Evolutionary conservation across 306 rosid genomes (phyloP).

Genomic region (Pueraria montana): DNA sequence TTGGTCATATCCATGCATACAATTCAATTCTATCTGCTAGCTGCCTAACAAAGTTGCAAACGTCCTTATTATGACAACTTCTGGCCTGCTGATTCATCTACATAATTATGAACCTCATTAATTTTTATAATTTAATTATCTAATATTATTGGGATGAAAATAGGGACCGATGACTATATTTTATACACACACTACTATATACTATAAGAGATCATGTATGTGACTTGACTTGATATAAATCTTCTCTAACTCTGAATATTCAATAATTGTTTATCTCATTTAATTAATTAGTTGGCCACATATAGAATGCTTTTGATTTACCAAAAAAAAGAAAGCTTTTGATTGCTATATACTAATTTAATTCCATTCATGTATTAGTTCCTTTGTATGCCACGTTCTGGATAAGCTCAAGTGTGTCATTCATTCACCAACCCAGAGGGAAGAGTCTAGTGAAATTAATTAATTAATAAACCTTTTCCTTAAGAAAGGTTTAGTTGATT

Average conservation of each 20-base stretch:
- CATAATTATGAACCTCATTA: conserved; percentile 35
- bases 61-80: conserved; percentile 37
- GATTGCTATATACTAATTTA: conserved; percentile 2
- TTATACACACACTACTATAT: background rate
- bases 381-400: conserved; percentile 18
- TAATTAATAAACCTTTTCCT: background rate
- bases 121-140: background rate
- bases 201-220: conserved; percentile 37
- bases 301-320: conserved; percentile 21
- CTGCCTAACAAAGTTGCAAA: conserved; percentile 27
- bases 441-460: conserved; percentile 46
- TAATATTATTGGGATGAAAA: conserved; percentile 4
- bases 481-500: conserved; percentile 14
- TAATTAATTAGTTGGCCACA: conserved; percentile 15
- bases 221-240: conserved; percentile 37
- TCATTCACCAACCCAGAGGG: conserved; percentile 47
- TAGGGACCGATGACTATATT: background rate
- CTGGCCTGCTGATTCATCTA: conserved; percentile 6
- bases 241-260: conserved; percentile 1
- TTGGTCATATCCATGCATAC: conserved; percentile 40
- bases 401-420: conserved; percentile 49
- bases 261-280: background rate
- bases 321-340: too few relatives aligned
- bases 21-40: background rate
- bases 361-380: conserved; percentile 7